Evolutionary conservation across 345 rosid genomes (phyloP).

Genomic region (Acer yangbiense): DNA sequence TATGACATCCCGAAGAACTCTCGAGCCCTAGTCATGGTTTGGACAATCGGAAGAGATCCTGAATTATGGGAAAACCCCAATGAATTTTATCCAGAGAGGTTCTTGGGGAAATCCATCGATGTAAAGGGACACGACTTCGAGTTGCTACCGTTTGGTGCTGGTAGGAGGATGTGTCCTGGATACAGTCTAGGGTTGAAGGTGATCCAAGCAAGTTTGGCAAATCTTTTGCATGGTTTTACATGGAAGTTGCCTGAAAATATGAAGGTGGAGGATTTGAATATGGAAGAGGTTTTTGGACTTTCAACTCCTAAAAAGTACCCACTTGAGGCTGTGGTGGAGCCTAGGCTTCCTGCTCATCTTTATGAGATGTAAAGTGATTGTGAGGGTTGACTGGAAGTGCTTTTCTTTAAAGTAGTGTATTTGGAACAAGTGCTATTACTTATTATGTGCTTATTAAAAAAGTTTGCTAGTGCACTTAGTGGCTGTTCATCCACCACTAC

Average conservation of each 20-base stretch:
- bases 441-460: neutral
- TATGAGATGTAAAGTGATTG: constrained; percentile 19
- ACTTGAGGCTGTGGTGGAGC: constrained; percentile 41
- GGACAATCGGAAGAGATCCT: constrained; percentile 68
- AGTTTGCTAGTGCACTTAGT: neutral
- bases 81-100: constrained; percentile 59
- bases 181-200: constrained; percentile 60
- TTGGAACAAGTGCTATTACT: neutral
- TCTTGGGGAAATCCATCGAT: constrained; percentile 44
- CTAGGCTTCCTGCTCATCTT: constrained; percentile 46
- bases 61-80: constrained; percentile 51
- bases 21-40: constrained; percentile 42
- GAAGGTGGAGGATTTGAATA: constrained; percentile 41
- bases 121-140: constrained; percentile 63
- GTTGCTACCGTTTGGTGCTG: constrained; percentile 67
- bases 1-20: constrained; percentile 54
- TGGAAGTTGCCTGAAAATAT: constrained; percentile 49
- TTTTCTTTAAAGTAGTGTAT: too few species aligned
- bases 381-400: neutral
- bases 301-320: constrained; percentile 54
- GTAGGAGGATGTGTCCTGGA: constrained; percentile 84
- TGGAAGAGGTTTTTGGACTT: constrained; percentile 64
- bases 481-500: too few species aligned
- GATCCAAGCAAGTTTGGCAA: constrained; percentile 52
- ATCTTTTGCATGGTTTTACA: constrained; percentile 58